Conservation (phyloP, 495 filamentous ascomycete species). For the Entonaema liquescens region DNA sequence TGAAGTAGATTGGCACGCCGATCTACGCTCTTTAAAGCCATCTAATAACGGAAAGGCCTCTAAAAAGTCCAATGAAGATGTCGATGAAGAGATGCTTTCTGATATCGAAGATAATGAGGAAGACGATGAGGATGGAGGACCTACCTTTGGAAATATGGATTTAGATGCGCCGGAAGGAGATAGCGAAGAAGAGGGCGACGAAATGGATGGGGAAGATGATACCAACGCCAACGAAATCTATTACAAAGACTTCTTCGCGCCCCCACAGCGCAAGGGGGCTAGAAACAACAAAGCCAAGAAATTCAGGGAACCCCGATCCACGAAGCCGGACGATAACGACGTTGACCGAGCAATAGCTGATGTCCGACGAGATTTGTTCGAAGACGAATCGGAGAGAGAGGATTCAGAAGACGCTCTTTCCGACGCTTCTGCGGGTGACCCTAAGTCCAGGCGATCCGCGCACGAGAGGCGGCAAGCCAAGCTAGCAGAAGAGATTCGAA, state of each 20-base stretch:
- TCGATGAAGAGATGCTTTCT: constrained; percentile 35
- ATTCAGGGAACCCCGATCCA: constrained; percentile 43
- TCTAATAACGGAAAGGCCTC: constrained; percentile 16
- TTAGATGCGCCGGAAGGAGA: constrained; percentile 65
- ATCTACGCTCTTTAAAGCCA: constrained; percentile 62
- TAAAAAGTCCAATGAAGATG: constrained; percentile 32
- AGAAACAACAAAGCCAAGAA: constrained; percentile 54
- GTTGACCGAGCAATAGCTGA: constrained; percentile 88
- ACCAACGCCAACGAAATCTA: constrained; percentile 84
- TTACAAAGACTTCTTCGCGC: constrained; percentile 91
- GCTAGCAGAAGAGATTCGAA: constrained; percentile 86
- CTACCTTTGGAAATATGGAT: constrained; percentile 77
- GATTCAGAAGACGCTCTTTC: constrained; percentile 64
- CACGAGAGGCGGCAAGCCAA: constrained; percentile 88
- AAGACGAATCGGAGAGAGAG: constrained; percentile 72
- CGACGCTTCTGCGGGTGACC: constrained; percentile 63
- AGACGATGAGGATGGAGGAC: constrained; percentile 73
- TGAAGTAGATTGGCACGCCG: constrained; percentile 81
- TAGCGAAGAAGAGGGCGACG: constrained; percentile 65
- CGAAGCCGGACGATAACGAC: constrained; percentile 63
- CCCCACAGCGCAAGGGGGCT: constrained; percentile 74
- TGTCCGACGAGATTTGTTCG: constrained; percentile 91
- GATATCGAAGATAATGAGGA: constrained; percentile 42
- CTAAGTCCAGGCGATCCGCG: constrained; percentile 69
- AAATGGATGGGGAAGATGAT: constrained; percentile 56